Percentiles rank a stretch among this genome's conserved stretches.
These are phyloP conservation scores for Arachis stenosperma DNA, from an alignment of 306 rosid genomes.

Conservation along the genomic window DNA sequence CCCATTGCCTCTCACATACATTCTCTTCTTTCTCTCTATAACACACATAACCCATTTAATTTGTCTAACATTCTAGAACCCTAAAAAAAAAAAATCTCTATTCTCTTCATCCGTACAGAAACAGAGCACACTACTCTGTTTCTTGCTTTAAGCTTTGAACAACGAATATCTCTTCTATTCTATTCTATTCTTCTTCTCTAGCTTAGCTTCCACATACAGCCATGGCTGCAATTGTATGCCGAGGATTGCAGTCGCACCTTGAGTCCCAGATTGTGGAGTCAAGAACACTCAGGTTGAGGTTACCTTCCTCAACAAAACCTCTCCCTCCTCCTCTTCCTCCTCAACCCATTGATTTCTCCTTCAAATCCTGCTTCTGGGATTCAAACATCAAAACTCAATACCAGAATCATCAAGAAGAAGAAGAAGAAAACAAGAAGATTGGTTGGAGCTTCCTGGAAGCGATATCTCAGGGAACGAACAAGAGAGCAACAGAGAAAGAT, in stretches of 20 bases:
- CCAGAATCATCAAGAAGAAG: background rate
- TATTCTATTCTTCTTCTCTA: too few relatives aligned
- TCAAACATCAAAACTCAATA: constrained; percentile 39
- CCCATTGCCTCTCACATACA: constrained; percentile 44
- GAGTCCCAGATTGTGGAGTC: constrained; percentile 69
- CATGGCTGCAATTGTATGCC: constrained; percentile 82
- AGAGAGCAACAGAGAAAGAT: constrained; percentile 10
- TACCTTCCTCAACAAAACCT: constrained; percentile 49
- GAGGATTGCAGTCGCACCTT: constrained; percentile 57
- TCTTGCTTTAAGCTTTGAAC: background rate
- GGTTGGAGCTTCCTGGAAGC: constrained; percentile 72
- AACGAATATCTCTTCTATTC: background rate
- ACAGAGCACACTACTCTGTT: constrained; percentile 28
- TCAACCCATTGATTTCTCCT: constrained; percentile 51
- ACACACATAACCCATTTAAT: background rate
- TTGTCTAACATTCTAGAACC: background rate
- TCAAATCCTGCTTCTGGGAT: constrained; percentile 47
- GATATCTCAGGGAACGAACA: constrained; percentile 38
- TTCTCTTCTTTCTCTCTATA: constrained; percentile 17
- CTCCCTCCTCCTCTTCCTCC: constrained; percentile 36
- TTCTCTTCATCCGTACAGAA: background rate
- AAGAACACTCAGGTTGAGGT: constrained; percentile 57
- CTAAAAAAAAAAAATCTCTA: background rate
- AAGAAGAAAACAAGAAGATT: constrained; percentile 42
- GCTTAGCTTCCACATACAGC: background rate